phyloP scores from a whole-genome alignment of 1,139 yeast genomes.

The Sugiyamaella sp. region DNA sequence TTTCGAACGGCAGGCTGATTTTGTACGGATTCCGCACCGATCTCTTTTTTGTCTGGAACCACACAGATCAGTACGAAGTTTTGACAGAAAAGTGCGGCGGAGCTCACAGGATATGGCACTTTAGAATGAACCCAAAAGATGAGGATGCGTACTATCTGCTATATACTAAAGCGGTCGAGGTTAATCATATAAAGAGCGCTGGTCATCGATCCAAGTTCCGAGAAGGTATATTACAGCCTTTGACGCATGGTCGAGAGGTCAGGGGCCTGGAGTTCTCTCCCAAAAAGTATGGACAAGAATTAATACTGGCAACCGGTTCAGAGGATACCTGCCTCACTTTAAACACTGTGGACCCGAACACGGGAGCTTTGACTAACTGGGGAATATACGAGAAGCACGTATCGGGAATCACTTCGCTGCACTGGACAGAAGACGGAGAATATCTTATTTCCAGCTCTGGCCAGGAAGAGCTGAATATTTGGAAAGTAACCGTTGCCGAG shows the following conservation, averaged over 20 bases:
- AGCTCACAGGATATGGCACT: slow-evolving; percentile 78
- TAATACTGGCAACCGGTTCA: slow-evolving; percentile 67
- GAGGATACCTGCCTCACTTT: slow-evolving; percentile 83
- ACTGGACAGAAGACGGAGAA: slow-evolving; percentile 55
- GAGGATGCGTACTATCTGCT: slow-evolving; percentile 43
- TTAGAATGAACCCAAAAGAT: slow-evolving; percentile 25
- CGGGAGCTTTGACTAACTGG: slow-evolving; percentile 49
- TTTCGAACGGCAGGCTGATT: slow-evolving; percentile 51
- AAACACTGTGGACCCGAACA: slow-evolving; percentile 47
- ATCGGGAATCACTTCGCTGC: slow-evolving; percentile 80
- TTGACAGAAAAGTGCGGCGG: slow-evolving; percentile 86
- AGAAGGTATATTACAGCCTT: slow-evolving; percentile 49
- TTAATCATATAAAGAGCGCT: slow-evolving; percentile 22
- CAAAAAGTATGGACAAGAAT: slow-evolving; percentile 29
- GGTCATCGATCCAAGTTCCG: slow-evolving; percentile 33
- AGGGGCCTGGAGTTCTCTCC: slow-evolving; percentile 42
- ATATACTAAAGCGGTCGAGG: slow-evolving; percentile 56
- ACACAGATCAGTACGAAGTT: slow-evolving; percentile 71
- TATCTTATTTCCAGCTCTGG: slow-evolving; percentile 77
- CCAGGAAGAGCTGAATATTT: slow-evolving; percentile 81
- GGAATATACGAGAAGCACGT: slow-evolving; percentile 81
- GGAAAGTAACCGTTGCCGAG: slow-evolving; percentile 54
- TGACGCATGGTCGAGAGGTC: slow-evolving; percentile 88
- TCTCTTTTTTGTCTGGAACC: slow-evolving; percentile 80
- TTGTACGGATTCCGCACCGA: slow-evolving; percentile 84